These are phyloP conservation scores for Fusarium chaquense DNA, from an alignment of 2,329 filamentous ascomycete genomes.

Conservation along the genomic window DNA sequence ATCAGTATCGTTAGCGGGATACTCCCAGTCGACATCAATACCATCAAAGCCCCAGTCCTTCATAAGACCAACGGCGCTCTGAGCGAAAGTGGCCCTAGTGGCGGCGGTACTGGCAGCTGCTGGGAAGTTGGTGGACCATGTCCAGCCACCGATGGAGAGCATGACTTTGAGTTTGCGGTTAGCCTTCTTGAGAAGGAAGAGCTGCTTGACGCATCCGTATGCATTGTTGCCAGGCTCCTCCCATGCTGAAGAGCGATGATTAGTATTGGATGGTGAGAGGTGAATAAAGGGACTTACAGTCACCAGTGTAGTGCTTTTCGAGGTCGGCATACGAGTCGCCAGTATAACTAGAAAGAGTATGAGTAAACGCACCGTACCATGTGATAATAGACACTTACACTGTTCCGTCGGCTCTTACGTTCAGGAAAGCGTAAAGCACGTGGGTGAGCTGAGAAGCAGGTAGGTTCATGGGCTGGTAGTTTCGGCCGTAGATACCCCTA, in stretches of 20 bases:
- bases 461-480: constrained; percentile 78
- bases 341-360: constrained; percentile 13
- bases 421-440: constrained; percentile 83
- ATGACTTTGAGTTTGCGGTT: constrained; percentile 82
- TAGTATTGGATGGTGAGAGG: not conserved
- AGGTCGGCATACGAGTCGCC: constrained; percentile 38
- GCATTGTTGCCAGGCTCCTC: constrained; percentile 74
- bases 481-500: constrained; percentile 78
- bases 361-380: accelerated
- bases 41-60: constrained; percentile 74
- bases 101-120: constrained; percentile 70
- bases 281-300: constrained; percentile 19
- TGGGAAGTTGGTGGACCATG: constrained; percentile 80
- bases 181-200: constrained; percentile 79
- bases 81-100: constrained; percentile 73
- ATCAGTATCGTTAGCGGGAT: constrained; percentile 52
- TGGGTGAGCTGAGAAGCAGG: constrained; percentile 78
- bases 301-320: constrained; percentile 35
- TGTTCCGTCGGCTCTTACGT: constrained; percentile 76
- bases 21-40: constrained; percentile 58
- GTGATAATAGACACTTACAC: constrained; percentile 62
- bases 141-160: constrained; percentile 86
- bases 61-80: constrained; percentile 74
- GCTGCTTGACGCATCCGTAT: constrained; percentile 82
- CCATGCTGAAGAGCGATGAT: constrained; percentile 44